These are phyloP conservation scores for Zymoseptoria pseudotritici DNA, from an alignment of 2,329 filamentous ascomycete species.

Conservation along the genomic window DNA sequence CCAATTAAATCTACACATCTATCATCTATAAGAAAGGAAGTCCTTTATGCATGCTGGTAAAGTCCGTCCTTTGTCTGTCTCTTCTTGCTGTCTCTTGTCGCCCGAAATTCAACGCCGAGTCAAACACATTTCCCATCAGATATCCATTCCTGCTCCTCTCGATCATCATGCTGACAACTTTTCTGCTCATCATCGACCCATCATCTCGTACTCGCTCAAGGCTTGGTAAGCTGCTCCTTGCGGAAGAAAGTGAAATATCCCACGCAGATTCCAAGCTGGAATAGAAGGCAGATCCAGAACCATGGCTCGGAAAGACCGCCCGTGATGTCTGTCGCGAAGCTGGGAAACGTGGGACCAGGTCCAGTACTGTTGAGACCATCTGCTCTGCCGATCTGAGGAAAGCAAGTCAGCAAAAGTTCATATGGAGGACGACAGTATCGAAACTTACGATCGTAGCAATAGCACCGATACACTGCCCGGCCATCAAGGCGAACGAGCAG, in stretches of 20 bases:
- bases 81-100: background rate
- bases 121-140: background rate
- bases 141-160: background rate
- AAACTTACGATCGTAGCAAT: slow-evolving; percentile 47
- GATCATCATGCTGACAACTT: background rate
- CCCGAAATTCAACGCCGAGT: background rate
- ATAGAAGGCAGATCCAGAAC: slow-evolving; percentile 55
- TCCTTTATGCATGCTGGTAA: background rate
- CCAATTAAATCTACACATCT: background rate
- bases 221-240: slow-evolving; percentile 52
- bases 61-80: background rate
- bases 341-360: slow-evolving; percentile 55
- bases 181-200: background rate
- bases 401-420: background rate
- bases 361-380: slow-evolving; percentile 55
- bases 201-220: slow-evolving; percentile 23
- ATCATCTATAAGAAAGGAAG: background rate
- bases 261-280: slow-evolving; percentile 53
- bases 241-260: slow-evolving; percentile 51
- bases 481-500: slow-evolving; percentile 54
- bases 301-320: slow-evolving; percentile 44
- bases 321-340: slow-evolving; percentile 45
- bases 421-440: too few species aligned
- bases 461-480: slow-evolving; percentile 55
- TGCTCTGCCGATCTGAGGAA: slow-evolving; percentile 43